These are phyloP conservation scores for Ploettnerulaceae sp. DNA, from an alignment of 2,329 filamentous ascomycete genomes.

Conservation along the genomic window DNA sequence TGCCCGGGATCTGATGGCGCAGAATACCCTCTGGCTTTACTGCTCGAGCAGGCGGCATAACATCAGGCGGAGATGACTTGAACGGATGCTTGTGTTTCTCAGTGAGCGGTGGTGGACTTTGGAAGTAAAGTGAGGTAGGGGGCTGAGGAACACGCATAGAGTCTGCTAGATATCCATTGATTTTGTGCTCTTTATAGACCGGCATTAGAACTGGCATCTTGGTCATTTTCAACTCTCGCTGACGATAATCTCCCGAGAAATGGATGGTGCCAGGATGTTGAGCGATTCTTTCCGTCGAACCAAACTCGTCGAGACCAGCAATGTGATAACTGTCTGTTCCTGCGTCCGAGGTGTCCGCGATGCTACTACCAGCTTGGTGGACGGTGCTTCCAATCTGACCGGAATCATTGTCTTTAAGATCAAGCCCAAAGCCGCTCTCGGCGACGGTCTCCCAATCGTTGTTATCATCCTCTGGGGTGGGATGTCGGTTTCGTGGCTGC, in stretches of 20 bases:
- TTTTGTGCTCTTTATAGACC: slow-evolving; percentile 24
- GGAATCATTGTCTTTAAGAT: neutral
- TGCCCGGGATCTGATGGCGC: slow-evolving; percentile 1
- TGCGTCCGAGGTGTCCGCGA: slow-evolving; percentile 30
- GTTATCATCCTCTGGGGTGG: slow-evolving; percentile 19
- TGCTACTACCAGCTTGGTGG: slow-evolving; percentile 28
- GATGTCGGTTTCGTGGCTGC: neutral
- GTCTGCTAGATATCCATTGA: slow-evolving; percentile 32
- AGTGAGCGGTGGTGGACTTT: slow-evolving; percentile 21
- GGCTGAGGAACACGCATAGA: slow-evolving; percentile 24
- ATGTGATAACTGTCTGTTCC: slow-evolving; percentile 14
- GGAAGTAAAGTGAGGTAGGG: slow-evolving; percentile 10
- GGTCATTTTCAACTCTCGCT: slow-evolving; percentile 27
- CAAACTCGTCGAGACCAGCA: slow-evolving; percentile 22
- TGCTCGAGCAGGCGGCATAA: slow-evolving; percentile 9
- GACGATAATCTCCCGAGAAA: slow-evolving; percentile 27
- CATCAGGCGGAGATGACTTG: slow-evolving; percentile 25
- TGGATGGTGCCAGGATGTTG: slow-evolving; percentile 29
- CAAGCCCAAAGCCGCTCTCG: slow-evolving; percentile 18
- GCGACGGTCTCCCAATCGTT: slow-evolving; percentile 34
- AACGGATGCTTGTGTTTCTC: slow-evolving; percentile 30
- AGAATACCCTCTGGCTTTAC: neutral
- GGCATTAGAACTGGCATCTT: slow-evolving; percentile 28
- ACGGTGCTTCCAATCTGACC: slow-evolving; percentile 17
- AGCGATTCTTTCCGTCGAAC: slow-evolving; percentile 27